Evolutionary conservation across 495 filamentous ascomycete genomes (phyloP), one percentile per base, ranked within the genome.

Genomic region (Talaromyces liani): DNA sequence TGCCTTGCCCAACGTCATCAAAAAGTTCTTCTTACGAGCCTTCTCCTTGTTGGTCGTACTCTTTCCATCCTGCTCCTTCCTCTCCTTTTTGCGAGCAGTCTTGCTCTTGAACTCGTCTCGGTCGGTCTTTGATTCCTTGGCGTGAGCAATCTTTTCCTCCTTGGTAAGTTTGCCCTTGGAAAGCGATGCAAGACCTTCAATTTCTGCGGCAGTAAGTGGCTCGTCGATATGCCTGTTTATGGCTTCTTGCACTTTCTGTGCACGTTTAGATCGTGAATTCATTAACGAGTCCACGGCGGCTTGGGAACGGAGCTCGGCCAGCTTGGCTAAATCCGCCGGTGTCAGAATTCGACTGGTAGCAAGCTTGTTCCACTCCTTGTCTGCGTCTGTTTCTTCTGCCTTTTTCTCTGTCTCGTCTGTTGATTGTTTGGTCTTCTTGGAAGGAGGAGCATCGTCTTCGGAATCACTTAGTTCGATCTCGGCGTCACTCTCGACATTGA

Each of bases 21-120:
- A 71, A 75, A 98, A 95, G 73, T 98, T 98, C 87, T 99, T 98
- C 80, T 87, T 88, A 59, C 93, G 80, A 29, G 89, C 87, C 83
- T 99, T 99, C 82, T 99, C 95, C 82, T 90, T 91, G 78, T 99
- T 99, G 68, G 94, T 99, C 4, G 90, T 91, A 74, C 89, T 93
- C 83, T 98, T 97, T 64, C 92, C 91, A 78, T 92, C 84, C 16
- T 85, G 83, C 67, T 87, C 84, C 82, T 95, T 96, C 75, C 90
- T 88, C 73, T 91, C 83, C 78, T 92, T 90, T 58, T 89, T 82
- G 69, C 86, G 86, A 8, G 91, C 91, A 61, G 88, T 86, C 64
- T 89, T 91, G 64, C 85, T 88, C 81, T 91, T 91, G 76, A 92
- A 89, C 67, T 92, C 88, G 45, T 84, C 80, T 14, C 88, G 84